A percentile compares a stretch with the other conserved stretches of the same genome.
phyloP scores from a whole-genome alignment of 129 eudicot species.

The Pittosporum tobira region DNA sequence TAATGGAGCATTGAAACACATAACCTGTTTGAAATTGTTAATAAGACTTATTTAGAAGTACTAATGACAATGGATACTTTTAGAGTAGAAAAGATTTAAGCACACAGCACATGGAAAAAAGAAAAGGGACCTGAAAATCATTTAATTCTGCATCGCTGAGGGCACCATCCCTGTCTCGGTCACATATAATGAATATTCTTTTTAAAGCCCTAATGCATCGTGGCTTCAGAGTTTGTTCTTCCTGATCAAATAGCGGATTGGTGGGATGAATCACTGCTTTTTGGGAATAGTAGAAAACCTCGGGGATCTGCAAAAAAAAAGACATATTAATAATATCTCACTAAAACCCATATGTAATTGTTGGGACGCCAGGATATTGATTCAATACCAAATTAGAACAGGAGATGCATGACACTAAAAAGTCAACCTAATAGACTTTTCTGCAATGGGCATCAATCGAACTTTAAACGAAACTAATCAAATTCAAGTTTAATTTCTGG shows the following conservation, averaged over 20 bases:
- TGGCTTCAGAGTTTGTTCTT: constrained; percentile 81
- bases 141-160: constrained; percentile 89
- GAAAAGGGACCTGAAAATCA: constrained; percentile 77
- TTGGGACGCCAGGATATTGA: not conserved
- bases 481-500: no score
- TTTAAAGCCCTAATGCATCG: constrained; percentile 86
- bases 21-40: constrained; percentile 48
- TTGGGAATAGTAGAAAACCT: constrained; percentile 86
- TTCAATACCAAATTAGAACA: not conserved
- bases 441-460: no score
- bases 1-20: constrained; percentile 92
- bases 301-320: constrained; percentile 56
- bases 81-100: not conserved
- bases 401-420: not conserved
- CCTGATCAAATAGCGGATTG: constrained; percentile 83
- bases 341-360: not conserved
- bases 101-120: constrained; percentile 6
- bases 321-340: not conserved
- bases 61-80: not conserved
- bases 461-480: no score
- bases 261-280: constrained; percentile 96
- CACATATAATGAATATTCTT: constrained; percentile 87
- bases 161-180: constrained; percentile 91
- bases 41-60: constrained; percentile 2
- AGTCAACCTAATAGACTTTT: not conserved